Percentiles rank a stretch among this genome's conserved stretches.
Conservation (phyloP, 2,329 filamentous ascomycete species). For the Zymoseptoria brevis region DNA sequence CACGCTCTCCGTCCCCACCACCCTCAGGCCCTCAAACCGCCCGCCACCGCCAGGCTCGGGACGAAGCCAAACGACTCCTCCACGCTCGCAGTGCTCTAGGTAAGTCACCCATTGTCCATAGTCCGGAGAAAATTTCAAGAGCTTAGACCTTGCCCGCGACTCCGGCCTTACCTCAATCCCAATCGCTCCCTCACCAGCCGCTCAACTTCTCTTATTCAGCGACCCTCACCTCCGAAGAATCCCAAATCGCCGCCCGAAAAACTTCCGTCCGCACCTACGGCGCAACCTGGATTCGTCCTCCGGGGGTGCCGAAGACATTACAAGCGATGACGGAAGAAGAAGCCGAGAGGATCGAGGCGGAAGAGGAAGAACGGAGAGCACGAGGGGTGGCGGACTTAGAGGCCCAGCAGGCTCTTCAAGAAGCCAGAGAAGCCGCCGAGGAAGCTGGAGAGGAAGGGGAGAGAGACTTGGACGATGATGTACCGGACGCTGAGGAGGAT, state of each 20-base stretch:
- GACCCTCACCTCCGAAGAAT: constrained; percentile 67
- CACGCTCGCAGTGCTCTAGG: constrained; percentile 36
- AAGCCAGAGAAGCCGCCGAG: constrained; percentile 29
- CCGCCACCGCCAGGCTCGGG: constrained; percentile 27
- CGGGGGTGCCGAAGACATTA: constrained; percentile 79
- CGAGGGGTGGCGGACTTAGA: constrained; percentile 66
- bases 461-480: constrained; percentile 45
- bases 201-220: constrained; percentile 46
- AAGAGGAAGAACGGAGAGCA: constrained; percentile 64
- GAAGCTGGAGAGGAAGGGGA: constrained; percentile 35
- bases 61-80: constrained; percentile 27
- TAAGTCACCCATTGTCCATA: too few relatives aligned
- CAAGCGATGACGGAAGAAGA: constrained; percentile 85
- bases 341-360: constrained; percentile 78
- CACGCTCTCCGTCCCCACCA: constrained; percentile 23
- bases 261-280: constrained; percentile 80
- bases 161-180: too few relatives aligned
- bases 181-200: too few relatives aligned
- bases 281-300: constrained; percentile 81
- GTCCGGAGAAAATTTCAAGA: too few relatives aligned
- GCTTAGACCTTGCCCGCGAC: too few relatives aligned
- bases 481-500: constrained; percentile 29
- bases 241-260: constrained; percentile 66
- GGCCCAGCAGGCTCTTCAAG: constrained; percentile 51
- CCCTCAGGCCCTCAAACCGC: constrained; percentile 20